Evolutionary conservation across 768 basidiomycete species (phyloP).

Genomic region (Galerina marginata): DNA sequence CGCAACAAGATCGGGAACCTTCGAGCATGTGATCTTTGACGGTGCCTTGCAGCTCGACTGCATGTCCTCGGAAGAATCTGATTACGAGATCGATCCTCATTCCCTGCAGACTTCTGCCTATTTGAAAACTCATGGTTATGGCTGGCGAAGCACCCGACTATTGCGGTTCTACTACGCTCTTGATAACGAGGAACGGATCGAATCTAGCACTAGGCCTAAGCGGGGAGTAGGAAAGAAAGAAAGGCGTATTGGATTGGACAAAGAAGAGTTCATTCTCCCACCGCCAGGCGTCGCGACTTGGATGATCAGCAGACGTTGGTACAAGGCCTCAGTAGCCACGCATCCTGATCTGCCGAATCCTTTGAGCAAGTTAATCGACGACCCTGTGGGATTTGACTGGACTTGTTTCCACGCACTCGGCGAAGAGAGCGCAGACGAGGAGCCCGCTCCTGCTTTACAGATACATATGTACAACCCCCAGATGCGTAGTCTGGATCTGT

Average conservation of each 20-base stretch:
- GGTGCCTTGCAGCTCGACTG: conserved; percentile 75
- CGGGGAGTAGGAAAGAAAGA: conserved; percentile 62
- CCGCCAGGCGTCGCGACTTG: conserved; percentile 68
- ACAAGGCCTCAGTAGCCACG: conserved; percentile 41
- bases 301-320: conserved; percentile 81
- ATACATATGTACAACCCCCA: conserved; percentile 18
- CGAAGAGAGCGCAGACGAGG: conserved; percentile 57
- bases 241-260: conserved; percentile 57
- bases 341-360: conserved; percentile 53
- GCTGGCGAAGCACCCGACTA: conserved; percentile 74
- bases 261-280: conserved; percentile 63
- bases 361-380: conserved; percentile 50
- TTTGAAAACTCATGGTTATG: conserved; percentile 60
- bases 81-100: conserved; percentile 45
- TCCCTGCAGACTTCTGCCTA: conserved; percentile 36
- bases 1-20: conserved; percentile 55
- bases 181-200: conserved; percentile 59
- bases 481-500: conserved; percentile 22
- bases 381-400: conserved; percentile 58
- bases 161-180: conserved; percentile 63
- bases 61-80: conserved; percentile 84
- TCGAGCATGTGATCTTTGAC: conserved; percentile 71
- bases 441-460: conserved; percentile 8
- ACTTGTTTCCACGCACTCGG: conserved; percentile 54
- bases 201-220: conserved; percentile 53